These are phyloP conservation scores for Amoebophrya sp. DNA, from an alignment of 169 alveolate genomes.

Conservation along the genomic window DNA sequence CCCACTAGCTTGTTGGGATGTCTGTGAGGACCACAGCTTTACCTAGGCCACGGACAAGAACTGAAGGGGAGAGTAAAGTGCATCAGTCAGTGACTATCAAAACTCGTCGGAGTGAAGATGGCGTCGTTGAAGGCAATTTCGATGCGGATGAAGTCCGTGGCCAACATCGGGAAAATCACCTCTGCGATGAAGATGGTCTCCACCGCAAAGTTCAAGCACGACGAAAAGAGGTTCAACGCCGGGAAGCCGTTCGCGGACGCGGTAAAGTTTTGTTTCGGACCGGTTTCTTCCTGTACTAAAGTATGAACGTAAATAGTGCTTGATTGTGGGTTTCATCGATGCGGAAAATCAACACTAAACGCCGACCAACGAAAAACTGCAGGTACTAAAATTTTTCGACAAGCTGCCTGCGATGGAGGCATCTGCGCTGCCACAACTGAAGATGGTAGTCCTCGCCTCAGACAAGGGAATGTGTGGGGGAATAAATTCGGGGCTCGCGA, in stretches of 20 bases:
- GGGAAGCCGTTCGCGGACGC: background rate
- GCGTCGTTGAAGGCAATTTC: background rate
- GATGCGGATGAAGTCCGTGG: background rate
- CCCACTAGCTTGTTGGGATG: too few relatives aligned
- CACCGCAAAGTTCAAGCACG: background rate
- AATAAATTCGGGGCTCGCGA: background rate
- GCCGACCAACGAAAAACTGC: too few relatives aligned
- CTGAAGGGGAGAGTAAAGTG: too few relatives aligned
- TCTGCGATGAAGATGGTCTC: background rate
- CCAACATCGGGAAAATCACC: background rate
- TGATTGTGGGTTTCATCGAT: too few relatives aligned
- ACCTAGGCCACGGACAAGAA: too few relatives aligned
- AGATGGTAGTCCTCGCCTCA: background rate
- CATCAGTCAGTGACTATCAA: too few relatives aligned
- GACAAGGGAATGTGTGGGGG: constrained; percentile 1
- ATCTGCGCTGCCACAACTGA: background rate
- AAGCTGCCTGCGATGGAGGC: background rate
- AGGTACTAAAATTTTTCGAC: background rate
- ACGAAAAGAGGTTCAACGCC: background rate
- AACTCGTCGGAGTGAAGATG: too few relatives aligned
- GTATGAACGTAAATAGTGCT: too few relatives aligned
- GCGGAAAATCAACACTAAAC: too few relatives aligned
- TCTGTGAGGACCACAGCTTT: too few relatives aligned
- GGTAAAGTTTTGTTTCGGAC: background rate
- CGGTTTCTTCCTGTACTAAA: too few relatives aligned